Conservation (phyloP, 108 stramenopile genomes). For the Cyclotella choctawhatcheeana region DNA sequence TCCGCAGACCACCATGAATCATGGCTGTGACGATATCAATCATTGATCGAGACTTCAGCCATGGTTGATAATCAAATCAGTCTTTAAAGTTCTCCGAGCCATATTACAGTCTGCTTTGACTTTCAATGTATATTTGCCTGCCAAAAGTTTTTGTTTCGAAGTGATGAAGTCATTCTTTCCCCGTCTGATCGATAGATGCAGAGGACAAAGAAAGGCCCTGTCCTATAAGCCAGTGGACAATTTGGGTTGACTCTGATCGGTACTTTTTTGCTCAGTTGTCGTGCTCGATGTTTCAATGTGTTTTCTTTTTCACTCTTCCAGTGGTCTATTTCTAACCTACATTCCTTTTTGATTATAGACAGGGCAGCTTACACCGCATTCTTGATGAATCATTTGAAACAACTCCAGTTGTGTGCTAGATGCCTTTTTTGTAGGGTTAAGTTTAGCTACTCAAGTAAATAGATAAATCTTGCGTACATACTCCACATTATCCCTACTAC, state of each 20-base stretch:
- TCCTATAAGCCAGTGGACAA: slow-evolving; percentile 90
- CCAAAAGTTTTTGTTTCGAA: slow-evolving; percentile 38
- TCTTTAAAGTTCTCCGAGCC: slow-evolving; percentile 62
- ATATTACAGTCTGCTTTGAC: neutral
- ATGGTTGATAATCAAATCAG: slow-evolving; percentile 57
- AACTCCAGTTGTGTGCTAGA: no score
- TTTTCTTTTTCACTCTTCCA: no score
- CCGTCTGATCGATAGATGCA: slow-evolving; percentile 91
- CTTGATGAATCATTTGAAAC: no score
- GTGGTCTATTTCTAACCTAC: no score
- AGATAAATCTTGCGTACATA: no score
- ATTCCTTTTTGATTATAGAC: no score
- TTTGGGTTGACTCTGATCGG: slow-evolving; percentile 91
- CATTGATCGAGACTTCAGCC: slow-evolving; percentile 47
- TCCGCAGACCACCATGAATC: no score
- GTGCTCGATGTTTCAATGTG: no score
- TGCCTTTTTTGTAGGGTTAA: no score
- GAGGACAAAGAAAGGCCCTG: slow-evolving; percentile 83
- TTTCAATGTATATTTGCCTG: neutral
- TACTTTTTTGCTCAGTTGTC: neutral
- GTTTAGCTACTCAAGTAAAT: no score
- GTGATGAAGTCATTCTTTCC: slow-evolving; percentile 91
- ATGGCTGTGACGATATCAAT: slow-evolving; percentile 37
- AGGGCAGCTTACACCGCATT: no score
- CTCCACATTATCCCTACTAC: no score